A percentile compares a stretch with the other conserved stretches of the same genome.
phyloP scores from a whole-genome alignment of 1,284 basidiomycete genomes.

The Ceratorhiza oryzae-sativae region DNA sequence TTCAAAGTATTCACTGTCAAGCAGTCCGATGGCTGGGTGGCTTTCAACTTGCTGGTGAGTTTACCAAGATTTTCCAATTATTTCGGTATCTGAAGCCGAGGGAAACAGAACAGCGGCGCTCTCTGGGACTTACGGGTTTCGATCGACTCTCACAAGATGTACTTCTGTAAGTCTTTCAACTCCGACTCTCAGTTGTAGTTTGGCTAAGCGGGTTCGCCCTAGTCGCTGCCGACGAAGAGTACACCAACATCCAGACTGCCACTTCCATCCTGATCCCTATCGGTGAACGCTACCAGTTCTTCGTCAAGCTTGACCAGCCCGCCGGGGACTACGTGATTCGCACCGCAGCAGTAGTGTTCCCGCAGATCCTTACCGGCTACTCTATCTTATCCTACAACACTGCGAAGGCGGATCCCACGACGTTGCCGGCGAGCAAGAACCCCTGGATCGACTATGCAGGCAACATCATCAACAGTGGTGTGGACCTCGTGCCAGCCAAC shows the following conservation, averaged over 20 bases:
- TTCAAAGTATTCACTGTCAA: neutral
- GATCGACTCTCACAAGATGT: neutral
- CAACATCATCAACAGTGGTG: conserved; percentile 23
- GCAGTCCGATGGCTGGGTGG: no score
- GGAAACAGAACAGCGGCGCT: conserved; percentile 4
- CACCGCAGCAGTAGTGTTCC: conserved; percentile 15
- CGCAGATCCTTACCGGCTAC: conserved; percentile 39
- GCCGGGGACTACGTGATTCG: conserved; percentile 39
- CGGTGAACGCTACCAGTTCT: conserved; percentile 34
- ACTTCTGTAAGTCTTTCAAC: neutral
- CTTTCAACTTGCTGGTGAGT: conserved; percentile 12
- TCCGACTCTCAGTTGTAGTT: no score
- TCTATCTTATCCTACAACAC: conserved; percentile 27
- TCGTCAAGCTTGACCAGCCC: conserved; percentile 38
- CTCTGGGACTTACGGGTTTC: conserved; percentile 2
- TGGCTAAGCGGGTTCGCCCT: neutral
- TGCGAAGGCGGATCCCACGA: neutral
- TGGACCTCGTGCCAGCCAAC: neutral
- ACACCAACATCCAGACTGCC: conserved; percentile 13
- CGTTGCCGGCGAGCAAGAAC: conserved; percentile 4
- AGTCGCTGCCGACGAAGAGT: conserved; percentile 38
- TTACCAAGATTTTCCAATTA: neutral
- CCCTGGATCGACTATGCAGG: conserved; percentile 31
- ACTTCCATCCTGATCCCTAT: conserved; percentile 22
- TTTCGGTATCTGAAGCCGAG: neutral